These are phyloP conservation scores for Cynanchum wilfordii DNA, from an alignment of 257 asterid genomes.

Conservation along the genomic window DNA sequence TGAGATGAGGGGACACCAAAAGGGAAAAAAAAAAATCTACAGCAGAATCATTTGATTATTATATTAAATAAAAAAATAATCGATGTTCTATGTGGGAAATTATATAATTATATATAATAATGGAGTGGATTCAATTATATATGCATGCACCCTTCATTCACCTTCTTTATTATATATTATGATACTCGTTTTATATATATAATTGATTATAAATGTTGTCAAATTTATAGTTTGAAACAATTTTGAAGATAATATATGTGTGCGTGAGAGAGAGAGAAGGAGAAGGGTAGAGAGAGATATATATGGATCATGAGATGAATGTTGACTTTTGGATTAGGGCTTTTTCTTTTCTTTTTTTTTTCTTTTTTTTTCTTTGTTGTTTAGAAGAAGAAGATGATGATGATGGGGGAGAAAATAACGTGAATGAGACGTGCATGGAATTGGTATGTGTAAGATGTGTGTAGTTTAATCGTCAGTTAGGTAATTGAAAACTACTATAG, in stretches of 20 bases:
- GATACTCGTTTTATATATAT: too few relatives aligned
- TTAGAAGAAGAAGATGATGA: background rate
- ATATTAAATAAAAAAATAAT: too few relatives aligned
- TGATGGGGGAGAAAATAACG: conserved; percentile 26
- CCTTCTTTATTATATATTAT: too few relatives aligned
- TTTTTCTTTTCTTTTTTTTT: background rate
- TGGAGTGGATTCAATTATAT: background rate
- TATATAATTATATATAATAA: too few relatives aligned
- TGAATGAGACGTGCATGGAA: conserved; percentile 61
- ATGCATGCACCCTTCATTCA: background rate
- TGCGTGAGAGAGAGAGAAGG: background rate
- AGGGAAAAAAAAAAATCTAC: too few relatives aligned
- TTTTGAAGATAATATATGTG: background rate
- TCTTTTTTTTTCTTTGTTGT: background rate
- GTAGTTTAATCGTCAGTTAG: conserved; percentile 23
- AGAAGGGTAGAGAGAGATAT: background rate
- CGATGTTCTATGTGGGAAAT: background rate
- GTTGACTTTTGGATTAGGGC: conserved; percentile 12
- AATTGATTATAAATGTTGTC: too few relatives aligned
- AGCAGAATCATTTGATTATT: background rate
- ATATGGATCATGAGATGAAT: background rate
- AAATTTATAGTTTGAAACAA: too few relatives aligned
- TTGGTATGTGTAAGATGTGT: conserved; percentile 9
- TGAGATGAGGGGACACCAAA: background rate
- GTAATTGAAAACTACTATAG: conserved; percentile 22